Percentiles rank a stretch among this genome's conserved stretches.
These are phyloP conservation scores for Celoporthe dispersa DNA, from an alignment of 2,329 filamentous ascomycete genomes.

Conservation along the genomic window DNA sequence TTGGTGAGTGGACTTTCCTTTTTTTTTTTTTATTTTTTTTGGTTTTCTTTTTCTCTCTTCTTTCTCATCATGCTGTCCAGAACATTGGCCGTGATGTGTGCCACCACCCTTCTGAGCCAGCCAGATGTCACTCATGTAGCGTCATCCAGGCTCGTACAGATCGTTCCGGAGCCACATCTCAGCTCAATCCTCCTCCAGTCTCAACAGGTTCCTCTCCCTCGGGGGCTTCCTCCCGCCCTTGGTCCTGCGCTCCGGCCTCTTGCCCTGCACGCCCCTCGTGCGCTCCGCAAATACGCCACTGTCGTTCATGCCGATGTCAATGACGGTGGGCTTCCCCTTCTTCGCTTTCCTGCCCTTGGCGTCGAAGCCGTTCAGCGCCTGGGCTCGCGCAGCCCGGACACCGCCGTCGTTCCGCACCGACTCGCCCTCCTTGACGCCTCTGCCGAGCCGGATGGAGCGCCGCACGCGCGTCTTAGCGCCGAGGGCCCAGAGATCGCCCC, in stretches of 20 bases:
- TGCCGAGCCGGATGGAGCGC: slow-evolving; percentile 65
- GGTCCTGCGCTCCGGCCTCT: slow-evolving; percentile 43
- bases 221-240: slow-evolving; percentile 46
- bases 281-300: slow-evolving; percentile 45
- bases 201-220: slow-evolving; percentile 44
- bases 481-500: slow-evolving; percentile 95
- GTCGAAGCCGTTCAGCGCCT: slow-evolving; percentile 20
- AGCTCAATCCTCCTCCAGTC: slow-evolving; percentile 42
- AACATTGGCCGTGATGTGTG: background rate
- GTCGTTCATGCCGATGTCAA: slow-evolving; percentile 43
- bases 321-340: slow-evolving; percentile 40
- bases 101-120: background rate
- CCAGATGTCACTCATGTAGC: background rate
- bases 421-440: slow-evolving; percentile 37
- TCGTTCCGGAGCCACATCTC: background rate
- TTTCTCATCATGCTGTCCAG: background rate
- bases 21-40: too few relatives aligned
- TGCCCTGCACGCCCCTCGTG: slow-evolving; percentile 39
- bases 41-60: background rate
- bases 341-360: slow-evolving; percentile 4
- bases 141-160: background rate
- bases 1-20: background rate
- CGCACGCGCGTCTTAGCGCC: slow-evolving; percentile 83
- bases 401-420: slow-evolving; percentile 48
- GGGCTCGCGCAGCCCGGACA: slow-evolving; percentile 44